Conservation (phyloP, 2,329 filamentous ascomycete genomes). For the Trichoderma sp. region DNA sequence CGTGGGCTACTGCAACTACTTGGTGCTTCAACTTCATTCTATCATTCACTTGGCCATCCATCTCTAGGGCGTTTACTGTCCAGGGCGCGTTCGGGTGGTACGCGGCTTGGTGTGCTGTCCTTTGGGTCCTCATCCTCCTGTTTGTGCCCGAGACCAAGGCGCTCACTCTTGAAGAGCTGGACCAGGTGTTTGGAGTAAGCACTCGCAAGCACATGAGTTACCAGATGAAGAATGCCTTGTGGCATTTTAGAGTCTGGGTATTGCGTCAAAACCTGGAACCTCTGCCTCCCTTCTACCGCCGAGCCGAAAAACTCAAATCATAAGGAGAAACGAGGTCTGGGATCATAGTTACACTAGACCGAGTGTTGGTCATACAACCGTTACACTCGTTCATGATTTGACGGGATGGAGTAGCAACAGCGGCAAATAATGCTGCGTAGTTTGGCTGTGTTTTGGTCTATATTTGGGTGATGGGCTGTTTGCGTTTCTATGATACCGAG, state of each 20-base stretch:
- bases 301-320: conserved; percentile 3
- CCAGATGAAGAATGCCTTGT: conserved; percentile 31
- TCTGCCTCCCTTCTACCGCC: conserved; percentile 18
- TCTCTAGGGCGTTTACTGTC: conserved; percentile 31
- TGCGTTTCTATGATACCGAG: conserved; percentile 4
- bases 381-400: background rate
- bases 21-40: conserved; percentile 29
- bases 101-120: conserved; percentile 45
- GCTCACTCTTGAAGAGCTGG: conserved; percentile 48
- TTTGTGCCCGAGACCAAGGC: conserved; percentile 51
- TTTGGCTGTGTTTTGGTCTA: background rate
- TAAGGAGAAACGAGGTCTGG: background rate
- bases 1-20: conserved; percentile 38
- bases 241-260: conserved; percentile 20
- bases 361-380: background rate
- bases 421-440: background rate
- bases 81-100: conserved; percentile 43
- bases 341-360: background rate
- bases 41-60: conserved; percentile 33
- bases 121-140: conserved; percentile 46
- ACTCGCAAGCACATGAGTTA: conserved; percentile 40
- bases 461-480: background rate
- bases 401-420: background rate
- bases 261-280: conserved; percentile 21
- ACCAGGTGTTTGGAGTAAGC: conserved; percentile 46